A percentile compares a stretch with the other conserved stretches of the same genome.
Evolutionary conservation across 2,329 filamentous ascomycete genomes (phyloP).

Genomic region (Sclerotinia sclerotiorum): DNA sequence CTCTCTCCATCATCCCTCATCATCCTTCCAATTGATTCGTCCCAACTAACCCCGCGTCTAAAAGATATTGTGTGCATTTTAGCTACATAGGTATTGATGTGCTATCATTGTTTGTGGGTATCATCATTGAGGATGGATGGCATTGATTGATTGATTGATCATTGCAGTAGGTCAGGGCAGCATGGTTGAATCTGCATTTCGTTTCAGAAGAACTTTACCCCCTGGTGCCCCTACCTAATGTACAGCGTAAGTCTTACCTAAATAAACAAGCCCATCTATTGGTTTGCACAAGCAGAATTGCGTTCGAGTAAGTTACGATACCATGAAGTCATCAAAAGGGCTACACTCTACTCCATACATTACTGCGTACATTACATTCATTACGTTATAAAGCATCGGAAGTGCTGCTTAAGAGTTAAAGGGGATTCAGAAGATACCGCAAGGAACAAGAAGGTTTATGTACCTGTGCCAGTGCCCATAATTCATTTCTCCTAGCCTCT

Average conservation of each 20-base stretch:
- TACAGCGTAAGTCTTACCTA: background rate
- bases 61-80: background rate
- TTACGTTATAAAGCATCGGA: too few relatives aligned
- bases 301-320: too few relatives aligned
- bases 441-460: background rate
- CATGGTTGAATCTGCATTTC: background rate
- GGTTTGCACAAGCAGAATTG: background rate
- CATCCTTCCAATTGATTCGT: background rate
- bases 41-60: constrained; percentile 1
- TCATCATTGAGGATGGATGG: background rate
- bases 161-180: background rate
- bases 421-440: background rate
- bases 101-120: background rate
- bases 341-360: background rate
- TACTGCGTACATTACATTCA: too few relatives aligned
- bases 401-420: too few relatives aligned
- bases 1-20: background rate
- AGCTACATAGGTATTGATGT: background rate
- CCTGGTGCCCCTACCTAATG: background rate
- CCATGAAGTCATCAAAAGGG: background rate
- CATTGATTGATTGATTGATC: too few relatives aligned
- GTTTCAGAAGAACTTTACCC: background rate
- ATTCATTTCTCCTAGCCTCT: constrained; percentile 12
- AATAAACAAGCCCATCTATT: background rate
- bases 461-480: constrained; percentile 5